Percentiles rank a stretch among this genome's conserved stretches.
Conservation (phyloP, 2,329 filamentous ascomycete species). For the Davidsoniella neocaledoniae region DNA sequence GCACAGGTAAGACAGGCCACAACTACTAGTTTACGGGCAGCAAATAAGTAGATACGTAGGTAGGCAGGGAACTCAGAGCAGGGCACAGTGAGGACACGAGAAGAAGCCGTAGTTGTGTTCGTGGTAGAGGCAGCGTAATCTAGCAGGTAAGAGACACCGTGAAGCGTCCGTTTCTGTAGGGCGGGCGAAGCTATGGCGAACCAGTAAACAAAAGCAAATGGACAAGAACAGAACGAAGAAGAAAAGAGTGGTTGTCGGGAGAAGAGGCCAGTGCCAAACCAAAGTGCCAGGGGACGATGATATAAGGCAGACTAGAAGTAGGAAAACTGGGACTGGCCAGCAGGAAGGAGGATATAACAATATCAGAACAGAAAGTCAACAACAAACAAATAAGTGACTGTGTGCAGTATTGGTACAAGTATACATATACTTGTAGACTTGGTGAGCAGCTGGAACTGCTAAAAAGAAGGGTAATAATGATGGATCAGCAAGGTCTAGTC, state of each 20-base stretch:
- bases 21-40: no score
- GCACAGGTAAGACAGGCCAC: no score
- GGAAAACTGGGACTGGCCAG: not conserved
- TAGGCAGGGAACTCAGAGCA: no score
- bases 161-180: no score
- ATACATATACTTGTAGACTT: no score
- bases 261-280: not conserved
- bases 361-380: not conserved
- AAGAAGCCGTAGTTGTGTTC: no score
- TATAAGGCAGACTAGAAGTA: not conserved
- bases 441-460: no score
- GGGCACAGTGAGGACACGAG: no score
- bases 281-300: not conserved
- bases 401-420: not conserved
- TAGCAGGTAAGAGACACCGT: no score
- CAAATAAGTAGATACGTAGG: no score
- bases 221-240: not conserved
- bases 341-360: conserved; percentile 5
- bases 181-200: not conserved
- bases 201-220: not conserved
- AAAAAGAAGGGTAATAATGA: not conserved
- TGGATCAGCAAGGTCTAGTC: not conserved
- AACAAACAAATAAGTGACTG: not conserved
- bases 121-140: no score
- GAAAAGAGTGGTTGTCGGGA: not conserved